Base-by-base conservation (phyloP, 2,329 filamentous ascomycete genomes). In the Neopestalotiopsis sp. region DNA sequence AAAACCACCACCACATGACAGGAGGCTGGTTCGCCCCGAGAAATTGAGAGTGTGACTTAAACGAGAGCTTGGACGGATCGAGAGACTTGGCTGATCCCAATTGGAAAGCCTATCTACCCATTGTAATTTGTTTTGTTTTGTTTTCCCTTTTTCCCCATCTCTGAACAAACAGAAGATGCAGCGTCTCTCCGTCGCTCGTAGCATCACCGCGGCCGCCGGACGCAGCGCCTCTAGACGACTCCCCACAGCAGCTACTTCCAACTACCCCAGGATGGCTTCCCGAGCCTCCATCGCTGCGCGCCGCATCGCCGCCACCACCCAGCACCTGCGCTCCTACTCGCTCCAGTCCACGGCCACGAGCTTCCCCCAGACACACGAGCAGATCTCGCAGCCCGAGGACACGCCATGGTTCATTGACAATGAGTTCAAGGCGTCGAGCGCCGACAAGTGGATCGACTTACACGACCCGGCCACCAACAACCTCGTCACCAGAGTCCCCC, bases 401-500 rank as follows among this genome's bases (percentile, higher is more conserved):
- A 95, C 93, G 14, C 91, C 90, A 34, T 94, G 92, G 84, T 96
- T 96, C 80, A 79, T 96, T 74, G 88, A 96, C 85, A 96, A 96
- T 83, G 83, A 92, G 79, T 94, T 95, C 78, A 83, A 91, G 67
- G 81, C 86, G 64, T 95, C 92, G 20, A 81, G 86, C 75, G 85
- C 93, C 34, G 86, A 89, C 70, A 84, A 91, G 82, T 94, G 90
- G 86, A 94, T 95, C 79, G 92, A 94, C 76, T 84, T 96, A 72
- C 85, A 93, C 81, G 93, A 96, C 81, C 93, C 93, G 24, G 93
- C 93, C 63, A 95, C 93, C 75, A 95, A 95, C 84, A 92, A 94
- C 81, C 87, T 95, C 73, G 90, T 96, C 71, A 95, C 93, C 14
- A 89, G 93, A 65, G 93, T 95, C 34, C 93, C 93, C 20, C 92